A percentile compares a stretch with the other conserved stretches of the same genome.
phyloP scores from a whole-genome alignment of 2,329 filamentous ascomycete species.

The Pyrenochaeta sp. region DNA sequence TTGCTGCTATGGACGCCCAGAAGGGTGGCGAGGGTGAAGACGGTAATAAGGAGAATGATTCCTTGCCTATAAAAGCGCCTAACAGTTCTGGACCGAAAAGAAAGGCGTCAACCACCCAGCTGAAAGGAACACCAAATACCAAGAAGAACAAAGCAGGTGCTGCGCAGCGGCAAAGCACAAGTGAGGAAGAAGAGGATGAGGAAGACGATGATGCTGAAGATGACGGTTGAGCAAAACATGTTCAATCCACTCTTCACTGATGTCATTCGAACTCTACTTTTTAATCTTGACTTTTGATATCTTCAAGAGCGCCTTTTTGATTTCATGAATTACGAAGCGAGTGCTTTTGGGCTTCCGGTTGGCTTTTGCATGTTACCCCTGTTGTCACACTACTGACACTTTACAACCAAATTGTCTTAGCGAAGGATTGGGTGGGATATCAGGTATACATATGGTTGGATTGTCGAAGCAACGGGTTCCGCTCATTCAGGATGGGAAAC shows the following conservation, averaged over 20 bases:
- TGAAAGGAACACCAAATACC: slow-evolving; percentile 41
- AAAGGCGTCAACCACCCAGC: slow-evolving; percentile 40
- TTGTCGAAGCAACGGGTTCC: slow-evolving; percentile 29
- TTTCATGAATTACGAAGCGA: slow-evolving; percentile 51
- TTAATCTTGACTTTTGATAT: slow-evolving; percentile 31
- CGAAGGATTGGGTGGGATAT: slow-evolving; percentile 28
- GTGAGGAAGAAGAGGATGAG: slow-evolving; percentile 62
- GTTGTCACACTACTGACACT: slow-evolving; percentile 32
- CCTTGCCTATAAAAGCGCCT: slow-evolving; percentile 34
- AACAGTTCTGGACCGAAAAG: slow-evolving; percentile 38
- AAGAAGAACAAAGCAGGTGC: slow-evolving; percentile 61
- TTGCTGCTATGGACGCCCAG: slow-evolving; percentile 78
- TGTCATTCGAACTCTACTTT: slow-evolving; percentile 22
- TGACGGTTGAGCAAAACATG: slow-evolving; percentile 39
- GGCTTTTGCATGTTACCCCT: slow-evolving; percentile 43
- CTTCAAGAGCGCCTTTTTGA: slow-evolving; percentile 31
- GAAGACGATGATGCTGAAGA: slow-evolving; percentile 63
- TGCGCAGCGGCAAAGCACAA: slow-evolving; percentile 53
- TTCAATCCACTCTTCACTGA: slow-evolving; percentile 7
- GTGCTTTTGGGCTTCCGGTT: slow-evolving; percentile 42
- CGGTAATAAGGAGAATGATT: slow-evolving; percentile 52
- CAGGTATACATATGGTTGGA: slow-evolving; percentile 32
- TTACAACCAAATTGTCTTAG: slow-evolving; percentile 46
- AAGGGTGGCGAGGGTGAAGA: slow-evolving; percentile 41
- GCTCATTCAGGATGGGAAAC: slow-evolving; percentile 6